Percentiles rank a stretch among this genome's conserved stretches.
These are phyloP conservation scores for Beauveria varroae DNA, from an alignment of 2,329 filamentous ascomycete species.

Conservation along the genomic window DNA sequence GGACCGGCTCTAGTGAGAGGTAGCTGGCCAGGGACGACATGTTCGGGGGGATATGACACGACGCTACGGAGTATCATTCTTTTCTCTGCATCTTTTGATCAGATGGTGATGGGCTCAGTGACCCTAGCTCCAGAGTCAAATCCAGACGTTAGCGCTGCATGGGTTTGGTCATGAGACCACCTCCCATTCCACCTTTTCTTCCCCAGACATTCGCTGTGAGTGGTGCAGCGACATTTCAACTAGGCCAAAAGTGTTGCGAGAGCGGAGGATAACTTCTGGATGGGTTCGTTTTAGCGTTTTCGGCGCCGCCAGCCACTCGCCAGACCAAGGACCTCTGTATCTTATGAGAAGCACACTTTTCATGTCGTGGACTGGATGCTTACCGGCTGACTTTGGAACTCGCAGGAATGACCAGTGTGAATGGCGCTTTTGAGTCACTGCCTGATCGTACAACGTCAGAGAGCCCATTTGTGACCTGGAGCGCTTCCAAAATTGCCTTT, in stretches of 20 bases:
- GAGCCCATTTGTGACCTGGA: not conserved
- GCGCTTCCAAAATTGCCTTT: not conserved
- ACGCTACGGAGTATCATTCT: not conserved
- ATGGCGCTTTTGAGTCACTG: not conserved
- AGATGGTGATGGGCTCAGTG: slow-evolving; percentile 12
- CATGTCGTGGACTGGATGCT: not conserved
- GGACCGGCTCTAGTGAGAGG: not conserved
- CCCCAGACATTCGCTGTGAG: not conserved
- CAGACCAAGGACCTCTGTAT: not conserved
- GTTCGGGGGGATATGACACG: not conserved
- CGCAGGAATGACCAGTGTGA: not conserved
- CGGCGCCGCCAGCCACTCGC: not conserved
- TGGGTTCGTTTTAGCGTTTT: slow-evolving; percentile 6
- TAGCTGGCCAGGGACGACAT: not conserved
- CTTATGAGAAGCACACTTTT: not conserved
- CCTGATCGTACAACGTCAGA: not conserved
- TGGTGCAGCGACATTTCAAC: slow-evolving; percentile 8
- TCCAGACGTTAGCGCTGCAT: slow-evolving; percentile 21
- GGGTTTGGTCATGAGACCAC: slow-evolving; percentile 24
- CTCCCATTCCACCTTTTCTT: slow-evolving; percentile 17
- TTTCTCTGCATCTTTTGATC: not conserved
- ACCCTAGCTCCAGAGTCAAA: slow-evolving; percentile 10
- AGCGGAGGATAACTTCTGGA: not conserved
- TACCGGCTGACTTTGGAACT: not conserved
- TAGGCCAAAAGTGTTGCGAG: not conserved